Evolutionary conservation across 495 filamentous ascomycete genomes (phyloP), one percentile per base, ranked within the genome.

Genomic region (Aspergillus sclerotioniger): DNA sequence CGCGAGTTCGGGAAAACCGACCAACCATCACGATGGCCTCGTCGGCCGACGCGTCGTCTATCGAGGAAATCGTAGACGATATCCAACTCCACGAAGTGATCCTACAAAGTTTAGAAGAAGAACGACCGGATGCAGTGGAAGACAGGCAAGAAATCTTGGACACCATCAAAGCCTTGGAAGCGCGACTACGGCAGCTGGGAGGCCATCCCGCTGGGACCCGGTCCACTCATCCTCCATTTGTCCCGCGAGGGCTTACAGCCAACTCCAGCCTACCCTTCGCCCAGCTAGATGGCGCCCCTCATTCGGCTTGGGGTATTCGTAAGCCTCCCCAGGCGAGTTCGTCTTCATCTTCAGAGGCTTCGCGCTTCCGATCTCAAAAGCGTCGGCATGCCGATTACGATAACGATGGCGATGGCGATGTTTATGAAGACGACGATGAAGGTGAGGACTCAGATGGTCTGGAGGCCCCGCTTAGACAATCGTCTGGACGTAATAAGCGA

Each of bases 61-160:
- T 71, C 17, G 62, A 66, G 47, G 67, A 70, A 5, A 20, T 78
- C 29, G 39, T 64, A 17, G 71, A 72, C 8, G 74, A 78, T 32
- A 54, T 78, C 20, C 55, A 67, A 21, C 62, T 78, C n/a, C 64
- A 80, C 16, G 60, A 67, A 32, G 74, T 69, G 12, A 67, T 80
- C 32, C 63, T 80, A n/a, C 49, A 66, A 35, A 75, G 72, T 13
- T 59, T 80, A 20, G 64, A 74, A 16, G 69, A 75, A 62, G 51
- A 64, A 56, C 61, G 62, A 53, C 62, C 64, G 37, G 59, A 63
- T 63, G 56, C 57, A 1, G 5, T 50, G n/a, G 63, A 55, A 39
- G 63, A 69, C 32, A 64, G 59, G 43, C 46, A 61, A 49, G 69
- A 69, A 21, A 63, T 66, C 9, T 12, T 66, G 8, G 59, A 66